Evolutionary conservation across 2,329 filamentous ascomycete genomes (phyloP).

Genomic region (Emydomyces testavorans): DNA sequence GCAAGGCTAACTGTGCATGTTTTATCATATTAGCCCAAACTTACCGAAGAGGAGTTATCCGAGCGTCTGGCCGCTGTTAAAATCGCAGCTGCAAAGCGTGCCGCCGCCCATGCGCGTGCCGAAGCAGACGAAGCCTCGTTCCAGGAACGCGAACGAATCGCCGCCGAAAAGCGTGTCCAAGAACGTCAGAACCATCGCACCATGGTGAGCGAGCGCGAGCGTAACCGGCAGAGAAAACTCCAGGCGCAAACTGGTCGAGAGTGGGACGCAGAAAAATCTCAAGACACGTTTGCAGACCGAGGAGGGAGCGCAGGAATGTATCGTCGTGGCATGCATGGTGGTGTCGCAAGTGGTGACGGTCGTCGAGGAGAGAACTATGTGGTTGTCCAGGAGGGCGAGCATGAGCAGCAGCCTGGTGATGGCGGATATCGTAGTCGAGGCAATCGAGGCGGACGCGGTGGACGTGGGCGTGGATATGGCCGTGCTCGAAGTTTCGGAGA

Average conservation of each 20-base stretch:
- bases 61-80: conserved; percentile 51
- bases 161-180: conserved; percentile 45
- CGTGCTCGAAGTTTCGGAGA: conserved; percentile 3
- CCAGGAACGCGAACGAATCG: conserved; percentile 50
- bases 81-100: conserved; percentile 49
- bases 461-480: conserved; percentile 5
- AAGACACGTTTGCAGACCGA: conserved; percentile 39
- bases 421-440: conserved; percentile 11
- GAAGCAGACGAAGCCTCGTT: conserved; percentile 57
- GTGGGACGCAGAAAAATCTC: conserved; percentile 52
- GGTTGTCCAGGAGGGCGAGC: not conserved
- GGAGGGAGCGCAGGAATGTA: conserved; percentile 35
- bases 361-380: conserved; percentile 13
- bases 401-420: not conserved
- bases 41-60: conserved; percentile 53
- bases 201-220: conserved; percentile 53
- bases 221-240: conserved; percentile 48
- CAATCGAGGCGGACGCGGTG: conserved; percentile 20
- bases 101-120: conserved; percentile 52
- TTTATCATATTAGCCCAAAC: conserved; percentile 39
- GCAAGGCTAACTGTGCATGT: not conserved
- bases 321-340: conserved; percentile 43
- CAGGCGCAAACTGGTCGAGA: conserved; percentile 48
- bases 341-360: conserved; percentile 31
- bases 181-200: conserved; percentile 41